phyloP scores from a whole-genome alignment of 805 yeast species.

The Candida orba region DNA sequence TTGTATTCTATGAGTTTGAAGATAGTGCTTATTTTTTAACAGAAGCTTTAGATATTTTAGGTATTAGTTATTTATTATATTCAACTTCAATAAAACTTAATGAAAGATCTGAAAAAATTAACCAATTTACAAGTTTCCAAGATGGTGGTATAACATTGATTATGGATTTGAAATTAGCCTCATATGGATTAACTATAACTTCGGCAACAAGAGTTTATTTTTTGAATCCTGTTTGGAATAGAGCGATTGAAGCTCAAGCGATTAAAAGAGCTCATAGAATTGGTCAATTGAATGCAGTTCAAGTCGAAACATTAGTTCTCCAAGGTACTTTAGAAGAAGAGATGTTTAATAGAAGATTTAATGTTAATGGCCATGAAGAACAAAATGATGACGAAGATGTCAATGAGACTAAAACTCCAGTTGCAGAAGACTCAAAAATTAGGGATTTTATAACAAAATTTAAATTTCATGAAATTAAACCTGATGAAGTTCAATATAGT shows the following conservation, averaged over 20 bases:
- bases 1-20: constrained; percentile 65
- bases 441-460: constrained; percentile 47
- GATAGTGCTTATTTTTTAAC: constrained; percentile 64
- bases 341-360: constrained; percentile 41
- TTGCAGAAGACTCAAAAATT: constrained; percentile 55
- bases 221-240: constrained; percentile 66
- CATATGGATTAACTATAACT: constrained; percentile 64
- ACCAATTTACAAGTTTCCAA: constrained; percentile 39
- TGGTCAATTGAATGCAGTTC: constrained; percentile 57
- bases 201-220: constrained; percentile 65
- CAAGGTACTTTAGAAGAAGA: constrained; percentile 62
- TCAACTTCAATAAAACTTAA: constrained; percentile 48
- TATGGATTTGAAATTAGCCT: constrained; percentile 61
- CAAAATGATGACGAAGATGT: constrained; percentile 4
- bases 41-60: constrained; percentile 55
- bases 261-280: constrained; percentile 73
- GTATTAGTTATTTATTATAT: constrained; percentile 54
- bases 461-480: constrained; percentile 33
- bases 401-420: constrained; percentile 26
- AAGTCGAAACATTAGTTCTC: constrained; percentile 61
- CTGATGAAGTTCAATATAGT: constrained; percentile 5
- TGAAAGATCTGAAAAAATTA: constrained; percentile 45
- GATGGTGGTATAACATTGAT: constrained; percentile 43
- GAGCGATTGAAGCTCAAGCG: constrained; percentile 67
- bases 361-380: constrained; percentile 4